Conservation (phyloP, 345 rosid genomes). For the Turritis glabra region DNA sequence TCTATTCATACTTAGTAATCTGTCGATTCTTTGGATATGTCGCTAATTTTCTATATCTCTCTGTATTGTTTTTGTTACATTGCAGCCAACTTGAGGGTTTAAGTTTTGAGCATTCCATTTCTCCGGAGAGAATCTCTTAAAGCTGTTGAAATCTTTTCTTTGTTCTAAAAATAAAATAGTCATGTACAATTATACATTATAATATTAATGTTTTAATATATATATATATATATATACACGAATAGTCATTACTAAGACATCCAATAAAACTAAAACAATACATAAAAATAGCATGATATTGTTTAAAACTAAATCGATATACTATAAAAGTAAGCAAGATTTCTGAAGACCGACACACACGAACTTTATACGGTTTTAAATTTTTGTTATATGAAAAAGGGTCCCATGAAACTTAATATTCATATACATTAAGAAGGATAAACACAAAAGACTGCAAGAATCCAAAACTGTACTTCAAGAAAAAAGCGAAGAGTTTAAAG, state of each 20-base stretch:
- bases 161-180: background rate
- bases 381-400: background rate
- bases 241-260: too few species aligned
- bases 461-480: constrained; percentile 17
- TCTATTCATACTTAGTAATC: constrained; percentile 7
- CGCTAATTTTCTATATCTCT: background rate
- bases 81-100: background rate
- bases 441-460: background rate
- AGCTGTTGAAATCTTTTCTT: background rate
- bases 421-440: constrained; percentile 1
- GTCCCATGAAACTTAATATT: constrained; percentile 5
- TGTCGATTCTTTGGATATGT: constrained; percentile 20
- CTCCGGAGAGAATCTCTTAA: background rate
- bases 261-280: background rate
- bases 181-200: too few species aligned
- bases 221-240: too few species aligned
- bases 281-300: background rate
- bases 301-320: background rate
- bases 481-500: background rate
- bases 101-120: background rate
- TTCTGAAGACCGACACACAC: background rate
- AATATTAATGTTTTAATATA: too few species aligned
- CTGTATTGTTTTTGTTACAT: background rate
- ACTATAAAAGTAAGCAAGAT: too few species aligned
- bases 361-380: background rate